Evolutionary conservation across 2,329 filamentous ascomycete species (phyloP).

Genomic region (Stemphylium lycopersici): DNA sequence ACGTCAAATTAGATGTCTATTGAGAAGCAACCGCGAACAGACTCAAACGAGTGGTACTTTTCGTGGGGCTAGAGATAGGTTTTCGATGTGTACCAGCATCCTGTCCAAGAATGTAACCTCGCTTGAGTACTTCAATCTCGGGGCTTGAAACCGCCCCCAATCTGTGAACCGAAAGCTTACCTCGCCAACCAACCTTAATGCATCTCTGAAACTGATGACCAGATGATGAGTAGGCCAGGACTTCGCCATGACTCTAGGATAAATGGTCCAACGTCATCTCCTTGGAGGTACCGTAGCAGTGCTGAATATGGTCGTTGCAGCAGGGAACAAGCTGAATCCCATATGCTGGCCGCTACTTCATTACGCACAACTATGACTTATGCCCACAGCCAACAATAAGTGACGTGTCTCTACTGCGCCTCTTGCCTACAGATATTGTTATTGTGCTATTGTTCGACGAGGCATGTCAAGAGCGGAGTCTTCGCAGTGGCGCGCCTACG

Average conservation of each 20-base stretch:
- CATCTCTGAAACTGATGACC: constrained; percentile 14
- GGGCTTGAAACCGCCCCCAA: background rate
- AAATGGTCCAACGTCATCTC: constrained; percentile 4
- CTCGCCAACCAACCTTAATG: constrained; percentile 1
- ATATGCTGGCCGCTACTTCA: background rate
- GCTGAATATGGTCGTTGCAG: constrained; percentile 1
- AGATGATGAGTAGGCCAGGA: background rate
- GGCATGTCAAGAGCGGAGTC: constrained; percentile 5
- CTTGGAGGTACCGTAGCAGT: background rate
- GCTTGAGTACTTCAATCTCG: background rate
- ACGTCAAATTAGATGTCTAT: no score
- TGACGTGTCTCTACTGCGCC: background rate
- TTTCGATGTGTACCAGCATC: constrained; percentile 8
- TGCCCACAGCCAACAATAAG: background rate
- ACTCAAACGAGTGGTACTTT: no score
- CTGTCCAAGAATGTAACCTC: background rate
- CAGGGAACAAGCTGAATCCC: constrained; percentile 2
- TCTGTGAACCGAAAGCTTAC: constrained; percentile 7
- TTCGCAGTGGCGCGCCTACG: background rate
- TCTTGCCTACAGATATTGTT: background rate
- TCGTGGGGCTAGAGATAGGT: no score
- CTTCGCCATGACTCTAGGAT: background rate
- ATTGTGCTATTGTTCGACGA: constrained; percentile 3
- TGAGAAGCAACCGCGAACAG: no score
- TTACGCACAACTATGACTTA: background rate